phyloP scores from a whole-genome alignment of 768 basidiomycete genomes.

The Termitomyces sp. region DNA sequence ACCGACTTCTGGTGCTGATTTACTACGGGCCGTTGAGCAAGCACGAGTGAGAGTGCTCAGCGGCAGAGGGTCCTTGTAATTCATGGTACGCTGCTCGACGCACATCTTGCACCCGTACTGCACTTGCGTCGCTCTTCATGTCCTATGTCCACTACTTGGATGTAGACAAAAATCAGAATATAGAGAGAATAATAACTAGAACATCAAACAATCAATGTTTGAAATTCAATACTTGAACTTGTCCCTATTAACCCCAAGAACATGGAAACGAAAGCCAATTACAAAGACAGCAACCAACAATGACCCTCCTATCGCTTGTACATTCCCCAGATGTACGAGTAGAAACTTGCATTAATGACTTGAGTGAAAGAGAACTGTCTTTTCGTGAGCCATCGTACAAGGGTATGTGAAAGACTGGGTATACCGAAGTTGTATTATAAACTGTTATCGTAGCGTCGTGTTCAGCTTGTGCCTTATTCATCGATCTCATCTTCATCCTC shows the following conservation, averaged over 20 bases:
- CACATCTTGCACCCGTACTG: neutral
- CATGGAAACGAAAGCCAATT: neutral
- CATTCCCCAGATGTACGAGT: neutral
- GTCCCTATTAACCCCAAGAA: neutral
- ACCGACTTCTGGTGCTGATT: constrained; percentile 37
- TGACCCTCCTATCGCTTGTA: no score
- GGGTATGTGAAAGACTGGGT: neutral
- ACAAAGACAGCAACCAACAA: neutral
- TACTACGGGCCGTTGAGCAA: constrained; percentile 66
- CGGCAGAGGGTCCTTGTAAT: constrained; percentile 10
- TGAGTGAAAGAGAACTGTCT: neutral
- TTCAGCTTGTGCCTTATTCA: constrained; percentile 7
- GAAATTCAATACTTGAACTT: no score
- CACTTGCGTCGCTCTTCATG: neutral
- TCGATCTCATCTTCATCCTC: neutral
- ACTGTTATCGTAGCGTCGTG: neutral
- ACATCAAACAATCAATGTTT: no score
- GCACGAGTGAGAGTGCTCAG: constrained; percentile 30
- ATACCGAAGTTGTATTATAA: neutral
- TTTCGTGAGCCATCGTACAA: neutral
- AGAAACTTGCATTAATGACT: neutral
- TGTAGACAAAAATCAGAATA: neutral
- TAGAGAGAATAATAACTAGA: neutral
- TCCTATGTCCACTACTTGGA: neutral
- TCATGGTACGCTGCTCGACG: neutral